Evolutionary conservation across 495 filamentous ascomycete species (phyloP).

Genomic region (Penicillium cinerascens): DNA sequence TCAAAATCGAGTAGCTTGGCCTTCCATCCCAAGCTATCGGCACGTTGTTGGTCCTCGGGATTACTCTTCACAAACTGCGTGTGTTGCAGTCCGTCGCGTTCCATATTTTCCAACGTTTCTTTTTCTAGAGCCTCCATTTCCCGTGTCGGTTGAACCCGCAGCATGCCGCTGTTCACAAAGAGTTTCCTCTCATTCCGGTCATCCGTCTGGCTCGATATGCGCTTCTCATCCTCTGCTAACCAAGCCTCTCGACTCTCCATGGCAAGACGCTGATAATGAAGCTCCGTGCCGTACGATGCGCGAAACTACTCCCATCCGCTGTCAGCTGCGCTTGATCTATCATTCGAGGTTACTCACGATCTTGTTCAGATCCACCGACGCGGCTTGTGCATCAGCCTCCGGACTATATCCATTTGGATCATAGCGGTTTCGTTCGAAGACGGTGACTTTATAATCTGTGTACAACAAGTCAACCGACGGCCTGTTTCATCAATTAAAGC

Average conservation of each 20-base stretch:
- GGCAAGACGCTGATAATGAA: slow-evolving; percentile 18
- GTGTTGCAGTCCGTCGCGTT: slow-evolving; percentile 15
- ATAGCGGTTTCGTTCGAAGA: slow-evolving; percentile 13
- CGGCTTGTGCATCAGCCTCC: slow-evolving; percentile 13
- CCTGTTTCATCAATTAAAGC: not conserved
- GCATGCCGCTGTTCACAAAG: slow-evolving; percentile 16
- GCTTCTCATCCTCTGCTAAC: slow-evolving; percentile 14
- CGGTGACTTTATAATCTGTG: slow-evolving; percentile 12
- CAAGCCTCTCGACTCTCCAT: slow-evolving; percentile 13
- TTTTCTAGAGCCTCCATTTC: slow-evolving; percentile 6
- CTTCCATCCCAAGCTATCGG: slow-evolving; percentile 10
- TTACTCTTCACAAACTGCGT: slow-evolving; percentile 17
- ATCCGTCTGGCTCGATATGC: not conserved
- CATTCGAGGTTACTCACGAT: slow-evolving; percentile 3
- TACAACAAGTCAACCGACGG: not conserved
- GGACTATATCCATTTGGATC: slow-evolving; percentile 10
- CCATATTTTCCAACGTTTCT: slow-evolving; percentile 14
- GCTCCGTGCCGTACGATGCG: slow-evolving; percentile 16
- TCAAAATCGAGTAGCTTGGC: slow-evolving; percentile 12
- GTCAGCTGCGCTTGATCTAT: not conserved
- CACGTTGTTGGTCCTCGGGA: slow-evolving; percentile 12
- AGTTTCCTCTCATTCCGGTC: not conserved
- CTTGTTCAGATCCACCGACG: slow-evolving; percentile 18
- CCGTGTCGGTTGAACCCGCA: slow-evolving; percentile 13
- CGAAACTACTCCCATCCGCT: slow-evolving; percentile 4